phyloP scores from a whole-genome alignment of 495 filamentous ascomycete species.

The Daldinia concentrica region DNA sequence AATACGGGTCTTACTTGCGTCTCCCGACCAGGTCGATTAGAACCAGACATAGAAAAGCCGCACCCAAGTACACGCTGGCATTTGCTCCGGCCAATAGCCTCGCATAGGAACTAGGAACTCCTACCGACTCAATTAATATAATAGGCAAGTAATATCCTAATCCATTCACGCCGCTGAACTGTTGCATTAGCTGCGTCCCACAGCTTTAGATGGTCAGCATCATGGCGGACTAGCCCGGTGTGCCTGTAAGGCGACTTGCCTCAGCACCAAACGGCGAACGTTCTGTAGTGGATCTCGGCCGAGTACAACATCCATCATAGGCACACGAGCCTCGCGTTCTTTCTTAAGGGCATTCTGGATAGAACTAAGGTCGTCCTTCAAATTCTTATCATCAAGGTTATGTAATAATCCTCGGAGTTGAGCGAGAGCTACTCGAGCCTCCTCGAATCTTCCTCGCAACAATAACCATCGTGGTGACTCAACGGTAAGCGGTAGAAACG shows the following conservation, averaged over 20 bases:
- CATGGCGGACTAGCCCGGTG: background rate
- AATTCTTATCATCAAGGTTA: constrained; percentile 34
- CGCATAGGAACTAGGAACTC: constrained; percentile 39
- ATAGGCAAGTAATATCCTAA: constrained; percentile 47
- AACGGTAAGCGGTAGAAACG: constrained; percentile 36
- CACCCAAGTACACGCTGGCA: constrained; percentile 43
- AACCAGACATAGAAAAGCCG: constrained; percentile 43
- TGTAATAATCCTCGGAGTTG: constrained; percentile 35
- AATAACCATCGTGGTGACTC: constrained; percentile 48
- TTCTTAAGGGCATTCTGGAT: constrained; percentile 40
- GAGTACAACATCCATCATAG: constrained; percentile 28
- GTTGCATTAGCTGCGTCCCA: constrained; percentile 49
- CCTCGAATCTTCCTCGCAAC: constrained; percentile 36
- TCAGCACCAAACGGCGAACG: constrained; percentile 40
- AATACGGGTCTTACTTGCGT: constrained; percentile 36
- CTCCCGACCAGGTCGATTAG: constrained; percentile 45
- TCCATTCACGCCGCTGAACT: constrained; percentile 45
- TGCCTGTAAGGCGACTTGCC: constrained; percentile 18
- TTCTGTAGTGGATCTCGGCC: constrained; percentile 38
- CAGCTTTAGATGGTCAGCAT: constrained; percentile 29
- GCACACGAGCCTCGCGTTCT: constrained; percentile 31
- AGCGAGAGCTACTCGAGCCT: constrained; percentile 43
- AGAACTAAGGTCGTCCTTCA: constrained; percentile 40
- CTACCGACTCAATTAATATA: constrained; percentile 43
- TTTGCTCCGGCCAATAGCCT: constrained; percentile 47